phyloP scores from a whole-genome alignment of 805 yeast species.

The Candida palmyrensis region DNA sequence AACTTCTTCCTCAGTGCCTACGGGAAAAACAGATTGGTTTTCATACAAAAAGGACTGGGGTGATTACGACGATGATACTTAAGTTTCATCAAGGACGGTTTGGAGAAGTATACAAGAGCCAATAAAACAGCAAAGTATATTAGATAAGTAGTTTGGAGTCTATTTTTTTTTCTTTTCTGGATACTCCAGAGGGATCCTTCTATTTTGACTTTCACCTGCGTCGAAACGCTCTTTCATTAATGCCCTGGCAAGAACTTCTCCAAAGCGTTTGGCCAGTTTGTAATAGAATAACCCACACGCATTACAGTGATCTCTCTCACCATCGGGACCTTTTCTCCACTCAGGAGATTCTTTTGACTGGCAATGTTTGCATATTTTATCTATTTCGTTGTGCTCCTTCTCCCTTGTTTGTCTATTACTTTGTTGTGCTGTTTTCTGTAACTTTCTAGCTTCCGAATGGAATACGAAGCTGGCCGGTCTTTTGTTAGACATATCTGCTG shows the following conservation, averaged over 20 bases:
- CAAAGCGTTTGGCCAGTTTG: conserved; percentile 52
- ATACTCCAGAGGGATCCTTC: conserved; percentile 7
- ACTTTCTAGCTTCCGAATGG: background rate
- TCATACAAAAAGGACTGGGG: conserved; percentile 22
- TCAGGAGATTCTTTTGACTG: conserved; percentile 65
- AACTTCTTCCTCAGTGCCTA: conserved; percentile 19
- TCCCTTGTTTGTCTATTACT: background rate
- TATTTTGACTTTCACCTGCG: conserved; percentile 4
- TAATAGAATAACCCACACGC: conserved; percentile 80
- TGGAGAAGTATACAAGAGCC: background rate
- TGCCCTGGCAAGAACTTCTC: conserved; percentile 37
- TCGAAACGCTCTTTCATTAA: conserved; percentile 20
- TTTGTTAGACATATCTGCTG: no score
- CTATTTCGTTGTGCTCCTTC: background rate
- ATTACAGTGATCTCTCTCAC: conserved; percentile 70
- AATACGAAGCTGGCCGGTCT: no score
- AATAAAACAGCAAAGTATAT: background rate
- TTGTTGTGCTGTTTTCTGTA: background rate
- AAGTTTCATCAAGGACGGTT: background rate
- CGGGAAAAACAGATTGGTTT: conserved; percentile 20
- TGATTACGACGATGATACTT: conserved; percentile 19
- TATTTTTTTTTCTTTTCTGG: conserved; percentile 1
- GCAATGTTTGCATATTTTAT: conserved; percentile 30
- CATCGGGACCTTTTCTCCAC: conserved; percentile 81
- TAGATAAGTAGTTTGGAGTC: background rate